Evolutionary conservation across 768 basidiomycete species (phyloP), one percentile per base, ranked within the genome.

Genomic region (Trametopsis cervina): DNA sequence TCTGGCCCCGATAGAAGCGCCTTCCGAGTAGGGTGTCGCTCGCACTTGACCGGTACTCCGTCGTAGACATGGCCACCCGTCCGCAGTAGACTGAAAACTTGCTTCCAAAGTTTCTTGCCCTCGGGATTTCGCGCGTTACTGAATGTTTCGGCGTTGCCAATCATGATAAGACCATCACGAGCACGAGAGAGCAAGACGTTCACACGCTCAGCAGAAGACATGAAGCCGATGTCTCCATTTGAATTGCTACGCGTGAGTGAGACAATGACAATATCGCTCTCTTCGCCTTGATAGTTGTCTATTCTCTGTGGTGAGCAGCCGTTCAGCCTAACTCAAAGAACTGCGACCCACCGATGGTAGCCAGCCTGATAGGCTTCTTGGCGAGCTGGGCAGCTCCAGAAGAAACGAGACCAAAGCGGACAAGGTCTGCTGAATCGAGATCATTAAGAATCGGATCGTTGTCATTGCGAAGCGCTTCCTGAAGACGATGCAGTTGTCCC

Each of bases 221-320:
- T 84, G 64, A 87, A 86, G 0, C 85, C 83, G 20, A 86, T 85
- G 47, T 79, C 74, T 42, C 71, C 57, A 0, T 62, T 48, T 0
- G 64, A 4, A 49, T 87, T 85, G 52, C 81, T 83, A 41, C 84
- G 63, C 0, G 80, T 82, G 25, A 87, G 60, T 10, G 75, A 78
- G 4, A 72, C 69, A 26, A 87, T 64, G 21, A 87, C 79, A 41
- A 87, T 79, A 42, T 85, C 75, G 26, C 79, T 78, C 60, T 86
- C 83, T 58, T 86, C 85, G 2, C 84, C 84, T 57, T 86, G 85
- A 51, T 85, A 87, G 54, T 86, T 87, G 55, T 86, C 85, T 85
- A 37, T 1, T 21, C 11, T 18, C 21, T 4, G 17, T 22, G 13
- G 23, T 42, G 4, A 49, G 23, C 15, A 23, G 7, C 15, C 29